phyloP scores from a whole-genome alignment of 345 rosid genomes.

The Rhizophora apiculata region DNA sequence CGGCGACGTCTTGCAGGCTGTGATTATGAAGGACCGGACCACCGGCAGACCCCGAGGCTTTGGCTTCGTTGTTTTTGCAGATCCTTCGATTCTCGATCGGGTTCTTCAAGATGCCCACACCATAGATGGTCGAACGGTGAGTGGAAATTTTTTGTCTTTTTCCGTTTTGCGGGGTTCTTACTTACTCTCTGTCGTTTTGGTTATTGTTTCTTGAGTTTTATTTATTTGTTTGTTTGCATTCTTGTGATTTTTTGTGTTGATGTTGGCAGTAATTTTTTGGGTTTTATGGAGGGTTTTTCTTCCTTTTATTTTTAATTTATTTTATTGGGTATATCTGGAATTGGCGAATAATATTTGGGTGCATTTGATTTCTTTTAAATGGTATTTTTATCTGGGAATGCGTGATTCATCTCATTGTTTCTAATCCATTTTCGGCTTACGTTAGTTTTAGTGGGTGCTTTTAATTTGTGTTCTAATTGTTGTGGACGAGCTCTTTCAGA shows the following conservation, averaged over 20 bases:
- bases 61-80: constrained; percentile 82
- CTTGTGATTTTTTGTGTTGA: background rate
- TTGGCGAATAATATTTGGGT: background rate
- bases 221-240: background rate
- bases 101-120: constrained; percentile 72
- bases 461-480: no score
- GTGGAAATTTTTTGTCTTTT: constrained; percentile 5
- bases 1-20: constrained; percentile 68
- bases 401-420: background rate
- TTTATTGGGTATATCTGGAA: no score
- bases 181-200: background rate
- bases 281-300: background rate
- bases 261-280: background rate
- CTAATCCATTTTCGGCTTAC: no score
- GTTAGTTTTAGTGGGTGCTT: no score
- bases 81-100: constrained; percentile 59
- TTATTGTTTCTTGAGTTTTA: background rate
- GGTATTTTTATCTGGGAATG: background rate
- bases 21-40: constrained; percentile 65
- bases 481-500: no score
- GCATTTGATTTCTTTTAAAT: background rate
- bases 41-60: constrained; percentile 81
- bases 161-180: background rate
- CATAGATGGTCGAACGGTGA: constrained; percentile 76
- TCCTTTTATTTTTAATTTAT: no score